Base-by-base conservation (phyloP, 208 protist species). In the Acanthamoeba triangularis region DNA sequence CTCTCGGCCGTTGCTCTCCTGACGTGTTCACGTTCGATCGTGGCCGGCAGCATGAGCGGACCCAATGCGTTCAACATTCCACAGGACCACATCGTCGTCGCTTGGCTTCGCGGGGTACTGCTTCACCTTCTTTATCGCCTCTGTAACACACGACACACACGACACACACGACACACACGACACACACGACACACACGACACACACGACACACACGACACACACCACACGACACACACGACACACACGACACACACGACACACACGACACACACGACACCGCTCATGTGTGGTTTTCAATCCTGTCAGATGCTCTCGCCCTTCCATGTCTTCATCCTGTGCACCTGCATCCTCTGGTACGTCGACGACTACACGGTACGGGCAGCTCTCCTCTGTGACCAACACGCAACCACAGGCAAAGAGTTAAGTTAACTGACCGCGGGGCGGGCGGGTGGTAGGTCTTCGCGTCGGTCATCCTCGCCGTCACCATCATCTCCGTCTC, bases 291-390 rank as follows among this genome's bases (percentile, higher is more conserved):
- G 14, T 20, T 1, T 0, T 1, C 14, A 10, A 18, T 54, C 49
- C 13, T 8, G 13, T n/a, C 20, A 72, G 65, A 72, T 72, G 65
- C 65, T 72, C 30, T 72, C 65, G 65, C 65, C 65, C 2, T 72
- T 72, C 30, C 65, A 72, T n/a, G 65, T 72, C 14, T 72, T 72
- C 30, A 72, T 72, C 23, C 23, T 72, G 23, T 2, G n/a, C 30
- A 72, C 65, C n/a, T 72, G 65, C 65, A 72, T 72, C 65, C 65
- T 72, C 30, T 72, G 65, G 65, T 72, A 37, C 30, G 65, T 72
- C 23, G 65, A 72, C 30, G 65, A 72, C 23, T 72, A 72, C 65
- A 72, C 65, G 23, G 65, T 72, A 72, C 65, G 65, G 1, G 37
- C 37, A 41, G 37, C 37, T 41, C 37, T 41, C 37, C 37, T 41